Evolutionary conservation across 768 basidiomycete species (phyloP).

Genomic region (Brasilioporus rufonigricans): DNA sequence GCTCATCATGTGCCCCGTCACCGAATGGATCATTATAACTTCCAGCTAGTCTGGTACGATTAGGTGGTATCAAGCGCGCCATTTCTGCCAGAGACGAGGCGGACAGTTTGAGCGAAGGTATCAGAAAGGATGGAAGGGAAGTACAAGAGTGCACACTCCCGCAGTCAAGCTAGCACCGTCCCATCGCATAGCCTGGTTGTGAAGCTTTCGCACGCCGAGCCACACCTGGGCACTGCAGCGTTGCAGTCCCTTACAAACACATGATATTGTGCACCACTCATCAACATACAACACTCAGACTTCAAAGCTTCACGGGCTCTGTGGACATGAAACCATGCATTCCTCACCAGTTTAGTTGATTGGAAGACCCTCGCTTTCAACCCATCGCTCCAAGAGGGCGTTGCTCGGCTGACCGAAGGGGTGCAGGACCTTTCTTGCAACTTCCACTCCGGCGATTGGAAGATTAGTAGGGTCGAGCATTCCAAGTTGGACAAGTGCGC

Average conservation of each 20-base stretch:
- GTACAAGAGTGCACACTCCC: neutral
- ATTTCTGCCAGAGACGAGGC: conserved; percentile 27
- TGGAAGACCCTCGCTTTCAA: conserved; percentile 35
- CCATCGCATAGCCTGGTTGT: neutral
- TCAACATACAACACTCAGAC: neutral
- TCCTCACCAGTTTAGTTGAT: conserved; percentile 17
- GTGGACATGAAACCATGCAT: neutral
- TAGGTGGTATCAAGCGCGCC: conserved; percentile 17
- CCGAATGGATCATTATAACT: conserved; percentile 26
- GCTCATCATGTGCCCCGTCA: conserved; percentile 23
- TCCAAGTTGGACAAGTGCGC: conserved; percentile 42
- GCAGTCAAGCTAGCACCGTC: neutral
- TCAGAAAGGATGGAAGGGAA: neutral
- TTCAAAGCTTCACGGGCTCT: neutral
- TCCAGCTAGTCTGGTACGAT: conserved; percentile 9
- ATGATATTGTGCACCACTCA: neutral
- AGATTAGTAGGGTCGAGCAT: conserved; percentile 32
- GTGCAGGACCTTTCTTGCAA: conserved; percentile 40
- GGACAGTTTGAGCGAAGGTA: neutral
- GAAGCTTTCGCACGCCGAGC: conserved; percentile 21
- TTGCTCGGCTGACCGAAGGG: conserved; percentile 42
- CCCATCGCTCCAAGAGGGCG: conserved; percentile 36
- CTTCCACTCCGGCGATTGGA: conserved; percentile 41
- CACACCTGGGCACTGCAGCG: no score
- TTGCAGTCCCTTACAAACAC: no score